These are phyloP conservation scores for Fusarium dimerum DNA, from an alignment of 2,329 filamentous ascomycete species.

Conservation along the genomic window DNA sequence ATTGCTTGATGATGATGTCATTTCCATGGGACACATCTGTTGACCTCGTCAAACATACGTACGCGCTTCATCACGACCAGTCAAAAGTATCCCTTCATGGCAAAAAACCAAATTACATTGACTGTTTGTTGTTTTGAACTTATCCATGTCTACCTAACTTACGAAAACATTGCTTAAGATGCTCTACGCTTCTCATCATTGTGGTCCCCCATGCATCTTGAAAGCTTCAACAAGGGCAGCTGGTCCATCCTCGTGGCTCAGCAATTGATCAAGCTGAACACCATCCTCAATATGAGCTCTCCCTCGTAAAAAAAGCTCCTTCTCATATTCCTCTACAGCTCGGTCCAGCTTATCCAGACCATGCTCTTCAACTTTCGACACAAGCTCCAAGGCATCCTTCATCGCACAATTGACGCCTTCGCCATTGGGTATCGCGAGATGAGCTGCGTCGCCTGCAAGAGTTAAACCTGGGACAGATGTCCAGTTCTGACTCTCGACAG, in stretches of 20 bases:
- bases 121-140: too few species aligned
- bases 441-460: slow-evolving; percentile 6
- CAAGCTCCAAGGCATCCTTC: slow-evolving; percentile 2
- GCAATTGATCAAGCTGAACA: neutral
- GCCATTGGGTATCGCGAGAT: slow-evolving; percentile 3
- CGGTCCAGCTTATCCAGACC: neutral
- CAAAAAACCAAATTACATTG: too few species aligned
- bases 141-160: too few species aligned
- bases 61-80: too few species aligned
- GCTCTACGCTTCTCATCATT: too few species aligned
- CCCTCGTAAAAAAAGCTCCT: neutral
- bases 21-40: too few species aligned
- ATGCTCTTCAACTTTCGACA: neutral
- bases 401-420: slow-evolving; percentile 7
- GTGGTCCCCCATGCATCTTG: neutral
- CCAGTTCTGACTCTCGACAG: neutral
- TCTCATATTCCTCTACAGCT: neutral
- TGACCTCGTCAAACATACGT: too few species aligned
- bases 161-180: too few species aligned
- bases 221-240: neutral
- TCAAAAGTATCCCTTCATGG: too few species aligned
- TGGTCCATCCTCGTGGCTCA: neutral
- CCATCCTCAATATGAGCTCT: neutral
- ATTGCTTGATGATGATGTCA: too few species aligned
- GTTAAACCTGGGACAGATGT: neutral